Evolutionary conservation across 306 rosid genomes (phyloP), one percentile per base, ranked within the genome.

Genomic region (Ceratonia siliqua): DNA sequence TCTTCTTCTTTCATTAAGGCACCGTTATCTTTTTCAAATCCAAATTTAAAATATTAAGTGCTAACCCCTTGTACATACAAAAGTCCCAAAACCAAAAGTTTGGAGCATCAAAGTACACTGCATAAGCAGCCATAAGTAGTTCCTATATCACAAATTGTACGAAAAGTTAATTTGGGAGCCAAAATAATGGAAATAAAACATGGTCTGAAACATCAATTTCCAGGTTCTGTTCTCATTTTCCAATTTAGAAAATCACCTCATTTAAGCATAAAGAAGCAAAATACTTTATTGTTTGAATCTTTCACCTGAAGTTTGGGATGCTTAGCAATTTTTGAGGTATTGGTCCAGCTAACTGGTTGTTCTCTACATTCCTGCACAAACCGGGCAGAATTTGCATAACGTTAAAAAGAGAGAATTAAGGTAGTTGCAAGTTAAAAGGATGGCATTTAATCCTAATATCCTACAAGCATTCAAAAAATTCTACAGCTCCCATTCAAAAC

Each of bases 321-420:
- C 59, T 82, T 72, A 85, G 85, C 85, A 93, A 53, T 84, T 93
- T 93, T 35, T 61, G 89, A 58, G 98, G 98, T 83, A 93, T 86
- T 67, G 91, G 87, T 81, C 98, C 98, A 66, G 81, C 17, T 58
- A 93, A 91, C 67, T 79, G 89, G 68, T 93, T 93, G 82, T 89
- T 78, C 86, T 93, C 98, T 18, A 93, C 62, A 81, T 93, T 89
- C 94, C 98, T 93, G 96, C 55, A 67, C 82, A 84, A 77, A 71
- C 41, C 78, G 50, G 71, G 75, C 22, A 83, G 63, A 41, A 71
- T 49, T 42, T 48, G 56, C 27, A 55, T 1, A 4, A 42, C 35
- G 20, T 61, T 20, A 36, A 55, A 12, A 35, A 75, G 67, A 70
- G 14, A 12, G 35, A 56, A 70, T 22, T 11, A 75, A 46, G 17